Base-by-base conservation (phyloP, 1,139 yeast genomes). In the Yamadazyma songkhlaensis region DNA sequence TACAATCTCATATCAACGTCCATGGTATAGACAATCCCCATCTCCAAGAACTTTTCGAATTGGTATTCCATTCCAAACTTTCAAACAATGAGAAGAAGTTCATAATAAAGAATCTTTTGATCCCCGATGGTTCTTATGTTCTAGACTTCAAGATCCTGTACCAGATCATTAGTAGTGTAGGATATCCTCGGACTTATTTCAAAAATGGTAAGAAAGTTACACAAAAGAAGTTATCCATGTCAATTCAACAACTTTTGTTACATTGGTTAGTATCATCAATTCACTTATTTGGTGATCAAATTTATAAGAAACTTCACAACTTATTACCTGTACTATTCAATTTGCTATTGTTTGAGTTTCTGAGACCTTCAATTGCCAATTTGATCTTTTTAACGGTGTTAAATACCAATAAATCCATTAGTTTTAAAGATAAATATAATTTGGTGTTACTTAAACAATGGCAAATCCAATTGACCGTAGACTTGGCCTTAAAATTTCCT, bases 381-480 rank as follows among this genome's bases (percentile, higher is more conserved):
- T 46, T 67, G 12, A 54, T 67, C n/a, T 54, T 59, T 31, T 35
- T 64, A 9, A 47, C 56, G 9, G 26, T 57, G 0, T 37, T 51
- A 43, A 53, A 49, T 37, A 36, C 47, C 22, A 40, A 48, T 12
- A 41, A 38, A 4, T 32, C 45, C 4, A 31, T 45, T 21, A 45
- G 41, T 20, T 47, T 53, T 3, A 31, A 32, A 42, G 39, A 30
- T n/a, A 31, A 25, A 15, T 24, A 23, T 35, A 39, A 28, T 25
- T 23, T 41, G 34, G 32, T 25, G 31, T 35, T 45, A 8, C 46
- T 62, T 25, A 60, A 60, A 40, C 47, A 51, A 3, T 68, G 74
- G 74, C 71, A 67, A 34, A 55, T 64, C 5, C 57, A 60, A 37
- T 44, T 55, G 25, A 62, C 62, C 13, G 57, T 59, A 2, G 72